These are phyloP conservation scores for Penicillium sp. DNA, from an alignment of 2,329 filamentous ascomycete species.

Conservation along the genomic window DNA sequence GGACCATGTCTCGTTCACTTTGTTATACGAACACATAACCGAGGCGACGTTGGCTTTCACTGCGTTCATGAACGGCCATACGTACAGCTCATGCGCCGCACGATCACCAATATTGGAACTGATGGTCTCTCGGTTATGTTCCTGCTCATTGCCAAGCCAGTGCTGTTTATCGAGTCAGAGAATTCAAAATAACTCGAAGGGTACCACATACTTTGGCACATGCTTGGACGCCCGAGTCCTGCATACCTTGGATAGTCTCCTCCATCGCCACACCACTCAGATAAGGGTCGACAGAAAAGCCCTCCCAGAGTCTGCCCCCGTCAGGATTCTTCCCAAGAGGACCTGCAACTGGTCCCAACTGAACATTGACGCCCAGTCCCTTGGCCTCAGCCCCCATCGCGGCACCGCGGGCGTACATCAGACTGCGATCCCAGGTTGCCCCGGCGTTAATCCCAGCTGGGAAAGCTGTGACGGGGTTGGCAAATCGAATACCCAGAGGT, in stretches of 20 bases:
- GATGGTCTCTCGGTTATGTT: conserved; percentile 38
- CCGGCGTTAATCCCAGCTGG: conserved; percentile 43
- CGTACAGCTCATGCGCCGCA: conserved; percentile 69
- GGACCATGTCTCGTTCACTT: conserved; percentile 72
- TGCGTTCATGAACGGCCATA: conserved; percentile 74
- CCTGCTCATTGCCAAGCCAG: conserved; percentile 64
- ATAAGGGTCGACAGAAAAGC: conserved; percentile 44
- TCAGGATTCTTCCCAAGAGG: conserved; percentile 36
- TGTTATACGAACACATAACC: conserved; percentile 51
- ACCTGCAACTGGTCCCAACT: conserved; percentile 41
- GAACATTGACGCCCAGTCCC: conserved; percentile 34
- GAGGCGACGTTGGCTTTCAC: conserved; percentile 60
- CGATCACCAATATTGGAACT: conserved; percentile 62
- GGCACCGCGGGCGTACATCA: conserved; percentile 50
- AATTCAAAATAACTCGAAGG: conserved; percentile 43
- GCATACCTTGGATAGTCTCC: conserved; percentile 51
- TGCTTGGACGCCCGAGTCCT: conserved; percentile 48
- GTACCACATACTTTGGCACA: conserved; percentile 17
- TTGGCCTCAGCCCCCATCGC: conserved; percentile 52
- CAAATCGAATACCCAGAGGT: conserved; percentile 39
- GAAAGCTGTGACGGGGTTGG: conserved; percentile 43
- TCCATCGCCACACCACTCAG: conserved; percentile 43
- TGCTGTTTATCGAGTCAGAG: conserved; percentile 53
- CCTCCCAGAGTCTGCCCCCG: conserved; percentile 37
- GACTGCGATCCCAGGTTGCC: conserved; percentile 51